These are phyloP conservation scores for Heliamphora exappendiculata DNA, from an alignment of 148 eudicot species.

Conservation along the genomic window DNA sequence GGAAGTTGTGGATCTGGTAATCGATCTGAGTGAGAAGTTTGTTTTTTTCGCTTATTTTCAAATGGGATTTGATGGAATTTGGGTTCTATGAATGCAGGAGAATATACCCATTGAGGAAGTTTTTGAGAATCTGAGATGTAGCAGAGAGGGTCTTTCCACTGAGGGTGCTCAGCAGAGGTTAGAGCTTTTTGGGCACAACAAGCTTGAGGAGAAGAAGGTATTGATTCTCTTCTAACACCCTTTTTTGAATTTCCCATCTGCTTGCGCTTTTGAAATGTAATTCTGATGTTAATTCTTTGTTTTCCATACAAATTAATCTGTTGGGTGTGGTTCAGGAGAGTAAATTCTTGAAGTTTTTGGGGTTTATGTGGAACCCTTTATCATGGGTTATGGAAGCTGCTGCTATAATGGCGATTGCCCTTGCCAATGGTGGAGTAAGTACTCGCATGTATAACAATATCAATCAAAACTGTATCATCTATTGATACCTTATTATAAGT, in stretches of 20 bases:
- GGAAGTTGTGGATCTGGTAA: conserved; percentile 99
- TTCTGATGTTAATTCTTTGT: not conserved
- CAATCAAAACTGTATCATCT: not conserved
- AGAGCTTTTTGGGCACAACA: conserved; percentile 83
- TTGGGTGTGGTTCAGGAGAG: conserved; percentile 72
- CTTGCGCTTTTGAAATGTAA: not conserved
- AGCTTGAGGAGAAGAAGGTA: conserved; percentile 97
- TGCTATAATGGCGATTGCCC: conserved; percentile 99
- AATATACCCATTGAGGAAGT: conserved; percentile 95
- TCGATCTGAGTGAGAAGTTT: conserved; percentile 38
- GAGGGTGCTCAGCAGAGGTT: conserved; percentile 83
- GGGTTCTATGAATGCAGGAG: conserved; percentile 51
- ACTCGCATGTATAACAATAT: not conserved
- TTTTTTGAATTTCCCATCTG: not conserved
- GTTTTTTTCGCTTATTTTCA: not conserved
- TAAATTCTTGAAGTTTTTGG: conserved; percentile 89
- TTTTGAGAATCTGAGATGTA: conserved; percentile 95
- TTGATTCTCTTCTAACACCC: not conserved
- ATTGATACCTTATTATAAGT: not conserved
- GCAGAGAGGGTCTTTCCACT: conserved; percentile 69
- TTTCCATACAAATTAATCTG: not conserved
- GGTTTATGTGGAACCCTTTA: conserved; percentile 99
- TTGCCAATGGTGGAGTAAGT: conserved; percentile 99
- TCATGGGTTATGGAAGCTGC: conserved; percentile 99
- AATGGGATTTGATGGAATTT: conserved; percentile 12